Conservation (phyloP, 1,284 basidiomycete species). For the Cutaneotrichosporon spelunceum region DNA sequence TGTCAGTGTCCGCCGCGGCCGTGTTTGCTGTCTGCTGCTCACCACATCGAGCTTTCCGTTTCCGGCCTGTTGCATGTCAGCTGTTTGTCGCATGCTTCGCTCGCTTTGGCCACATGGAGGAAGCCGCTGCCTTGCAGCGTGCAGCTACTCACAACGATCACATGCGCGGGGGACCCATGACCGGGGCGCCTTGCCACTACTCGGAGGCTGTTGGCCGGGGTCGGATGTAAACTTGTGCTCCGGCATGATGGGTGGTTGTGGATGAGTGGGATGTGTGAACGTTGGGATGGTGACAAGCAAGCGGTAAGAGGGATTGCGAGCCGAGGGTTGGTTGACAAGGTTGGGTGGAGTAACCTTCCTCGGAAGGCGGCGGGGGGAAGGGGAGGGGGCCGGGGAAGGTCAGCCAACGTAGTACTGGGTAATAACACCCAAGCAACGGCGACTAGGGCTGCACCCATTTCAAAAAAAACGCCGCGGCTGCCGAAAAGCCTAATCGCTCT, state of each 20-base stretch:
- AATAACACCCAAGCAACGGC: neutral
- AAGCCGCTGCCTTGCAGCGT: neutral
- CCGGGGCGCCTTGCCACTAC: slow-evolving; percentile 27
- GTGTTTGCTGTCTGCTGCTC: neutral
- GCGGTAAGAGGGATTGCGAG: neutral
- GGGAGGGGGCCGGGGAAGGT: neutral
- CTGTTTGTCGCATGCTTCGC: neutral
- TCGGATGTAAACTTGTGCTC: slow-evolving; percentile 11
- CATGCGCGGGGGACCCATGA: slow-evolving; percentile 33
- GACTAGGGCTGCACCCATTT: neutral
- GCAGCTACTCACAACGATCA: slow-evolving; percentile 28
- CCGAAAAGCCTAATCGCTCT: neutral
- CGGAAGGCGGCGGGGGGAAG: neutral
- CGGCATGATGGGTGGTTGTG: slow-evolving; percentile 1
- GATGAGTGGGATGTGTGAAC: neutral
- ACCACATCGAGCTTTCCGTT: slow-evolving; percentile 39
- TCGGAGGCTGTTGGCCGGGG: slow-evolving; percentile 20
- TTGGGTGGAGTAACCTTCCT: neutral
- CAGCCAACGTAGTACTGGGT: neutral
- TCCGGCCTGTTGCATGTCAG: slow-evolving; percentile 24
- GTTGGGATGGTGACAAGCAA: neutral
- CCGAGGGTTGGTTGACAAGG: neutral
- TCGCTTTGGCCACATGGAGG: neutral
- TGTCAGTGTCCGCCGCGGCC: neutral
- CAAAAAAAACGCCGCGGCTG: neutral